Conservation (phyloP, 805 yeast genomes). For the Zygosaccharomyces pseudorouxii region DNA sequence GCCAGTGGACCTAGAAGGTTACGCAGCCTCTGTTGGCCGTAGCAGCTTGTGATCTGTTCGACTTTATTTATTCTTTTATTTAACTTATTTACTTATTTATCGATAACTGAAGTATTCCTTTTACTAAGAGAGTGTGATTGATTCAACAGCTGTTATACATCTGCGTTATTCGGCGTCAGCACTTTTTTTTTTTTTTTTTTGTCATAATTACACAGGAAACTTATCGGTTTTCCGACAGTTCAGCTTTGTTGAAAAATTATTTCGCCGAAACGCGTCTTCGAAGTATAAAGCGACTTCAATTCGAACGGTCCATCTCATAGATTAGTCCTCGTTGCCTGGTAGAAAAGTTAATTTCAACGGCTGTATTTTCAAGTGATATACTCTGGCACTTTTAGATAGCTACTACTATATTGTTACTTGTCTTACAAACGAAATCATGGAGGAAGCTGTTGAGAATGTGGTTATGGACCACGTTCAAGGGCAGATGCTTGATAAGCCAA, state of each 20-base stretch:
- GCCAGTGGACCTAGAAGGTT: conserved; percentile 35
- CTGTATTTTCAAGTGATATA: too few relatives aligned
- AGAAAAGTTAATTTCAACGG: too few relatives aligned
- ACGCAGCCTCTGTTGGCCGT: conserved; percentile 30
- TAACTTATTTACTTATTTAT: conserved; percentile 7
- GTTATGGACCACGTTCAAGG: conserved; percentile 2
- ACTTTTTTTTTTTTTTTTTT: too few relatives aligned
- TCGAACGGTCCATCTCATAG: background rate
- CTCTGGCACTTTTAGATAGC: too few relatives aligned
- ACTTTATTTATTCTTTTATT: background rate
- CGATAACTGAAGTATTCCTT: background rate
- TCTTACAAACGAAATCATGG: background rate
- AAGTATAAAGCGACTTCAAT: background rate
- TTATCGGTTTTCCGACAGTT: background rate
- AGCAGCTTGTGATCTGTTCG: conserved; percentile 5
- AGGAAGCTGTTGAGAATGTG: background rate
- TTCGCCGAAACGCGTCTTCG: background rate
- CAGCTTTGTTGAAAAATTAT: conserved; percentile 1
- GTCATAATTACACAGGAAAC: background rate
- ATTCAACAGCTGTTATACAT: too few relatives aligned
- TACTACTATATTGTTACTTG: background rate
- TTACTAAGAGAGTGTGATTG: too few relatives aligned
- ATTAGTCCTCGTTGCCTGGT: too few relatives aligned
- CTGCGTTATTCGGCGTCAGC: too few relatives aligned
- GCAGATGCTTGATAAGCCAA: background rate